Base-by-base conservation (phyloP, 257 asterid genomes). In the Primulina huaijiensis region DNA sequence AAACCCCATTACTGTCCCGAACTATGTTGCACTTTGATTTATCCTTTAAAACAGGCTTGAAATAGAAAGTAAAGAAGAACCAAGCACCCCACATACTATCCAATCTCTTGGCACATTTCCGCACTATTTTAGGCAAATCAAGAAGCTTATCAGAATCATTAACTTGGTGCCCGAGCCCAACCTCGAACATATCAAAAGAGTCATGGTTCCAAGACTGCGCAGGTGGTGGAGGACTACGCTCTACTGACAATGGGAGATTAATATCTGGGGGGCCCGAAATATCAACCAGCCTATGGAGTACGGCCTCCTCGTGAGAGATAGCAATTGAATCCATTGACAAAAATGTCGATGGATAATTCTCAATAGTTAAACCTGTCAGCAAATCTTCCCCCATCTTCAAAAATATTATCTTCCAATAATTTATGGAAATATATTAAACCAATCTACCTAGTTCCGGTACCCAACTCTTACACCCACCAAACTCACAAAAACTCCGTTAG, bases 81-180 rank as follows among this genome's bases (percentile, higher is more conserved):
- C 89, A 84, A 71, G 89, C 89, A 53, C 89, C 86, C 89, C 86
- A 84, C 64, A 79, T 78, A 63, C 86, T 84, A 55, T 84, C 89
- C 78, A 82, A 68, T 55, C 71, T 75, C 80, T 84, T 84, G 53
- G 84, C 81, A 60, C 78, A 79, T 67, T 81, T 84, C 30, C 80
- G 70, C 46, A 83, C 89, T 0, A 57, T 40, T 57, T 81, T 84
- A 58, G 86, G 89, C 74, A 81, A 35, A 56, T 75, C 84, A 21
- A 75, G 53, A 17, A 76, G 79, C 46, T 79, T 79, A 35, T 81
- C 86, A 0, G 81, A 56, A 20, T 79, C 89, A 46, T 72, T 75
- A 46, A 73, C 65, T 65, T 81, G 89, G 68, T 75, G 75, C 2
- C 86, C 83, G 0, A 84, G 83, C 58, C 86, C 83, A 29, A 82